Percentiles rank a stretch among this genome's conserved stretches.
These are phyloP conservation scores for Ceratopteris richardii DNA, from an alignment of 75 land plant species.

Conservation along the genomic window DNA sequence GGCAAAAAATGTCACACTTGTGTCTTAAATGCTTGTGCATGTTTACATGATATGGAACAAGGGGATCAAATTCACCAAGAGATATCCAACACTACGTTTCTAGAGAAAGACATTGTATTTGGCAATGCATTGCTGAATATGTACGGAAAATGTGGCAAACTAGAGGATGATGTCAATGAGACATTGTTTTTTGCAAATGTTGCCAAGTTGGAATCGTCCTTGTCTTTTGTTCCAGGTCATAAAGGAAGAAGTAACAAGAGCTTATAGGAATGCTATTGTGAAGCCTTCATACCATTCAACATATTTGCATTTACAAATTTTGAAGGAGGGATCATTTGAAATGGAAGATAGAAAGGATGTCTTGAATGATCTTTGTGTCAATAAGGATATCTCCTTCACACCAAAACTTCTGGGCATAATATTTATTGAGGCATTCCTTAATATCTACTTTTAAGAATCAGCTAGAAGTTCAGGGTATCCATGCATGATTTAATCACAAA, in stretches of 20 bases:
- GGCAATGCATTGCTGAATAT: too few species aligned
- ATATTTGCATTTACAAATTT: constrained; percentile 64
- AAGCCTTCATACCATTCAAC: constrained; percentile 82
- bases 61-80: too few species aligned
- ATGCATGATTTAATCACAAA: too few species aligned
- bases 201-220: constrained; percentile 67
- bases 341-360: constrained; percentile 54
- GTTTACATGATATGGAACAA: too few species aligned
- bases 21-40: too few species aligned
- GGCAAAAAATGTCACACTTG: too few species aligned
- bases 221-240: constrained; percentile 64
- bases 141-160: too few species aligned
- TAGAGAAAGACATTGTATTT: too few species aligned
- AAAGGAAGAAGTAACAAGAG: constrained; percentile 78
- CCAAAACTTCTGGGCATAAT: constrained; percentile 62
- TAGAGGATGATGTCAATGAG: constrained; percentile 86
- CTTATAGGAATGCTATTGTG: constrained; percentile 68
- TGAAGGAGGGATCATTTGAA: constrained; percentile 72
- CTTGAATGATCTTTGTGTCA: constrained; percentile 35
- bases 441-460: constrained; percentile 73
- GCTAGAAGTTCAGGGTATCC: too few species aligned
- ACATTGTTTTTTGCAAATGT: constrained; percentile 86
- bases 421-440: constrained; percentile 84
- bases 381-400: constrained; percentile 50
- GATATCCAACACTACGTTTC: too few species aligned